Conservation (phyloP, 164 flowering plant genomes). For the Annona squamosa region DNA sequence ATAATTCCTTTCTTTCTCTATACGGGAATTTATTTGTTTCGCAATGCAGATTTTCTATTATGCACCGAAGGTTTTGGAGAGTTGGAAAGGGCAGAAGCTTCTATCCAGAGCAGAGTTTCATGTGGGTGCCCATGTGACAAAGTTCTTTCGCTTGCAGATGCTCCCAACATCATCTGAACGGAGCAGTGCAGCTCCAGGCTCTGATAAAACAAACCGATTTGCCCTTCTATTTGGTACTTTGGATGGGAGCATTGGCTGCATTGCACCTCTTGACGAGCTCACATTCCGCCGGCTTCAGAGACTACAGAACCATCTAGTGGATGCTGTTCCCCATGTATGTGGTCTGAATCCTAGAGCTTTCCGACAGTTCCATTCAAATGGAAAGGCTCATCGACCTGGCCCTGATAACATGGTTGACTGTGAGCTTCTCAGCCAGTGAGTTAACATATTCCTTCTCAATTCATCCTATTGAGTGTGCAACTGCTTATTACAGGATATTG, state of each 20-base stretch:
- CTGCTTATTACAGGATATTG: not conserved
- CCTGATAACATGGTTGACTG: slow-evolving; percentile 96
- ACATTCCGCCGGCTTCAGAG: slow-evolving; percentile 90
- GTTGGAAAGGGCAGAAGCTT: slow-evolving; percentile 99
- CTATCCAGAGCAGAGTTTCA: slow-evolving; percentile 96
- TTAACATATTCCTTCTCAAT: slow-evolving; percentile 7
- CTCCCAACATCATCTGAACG: slow-evolving; percentile 64
- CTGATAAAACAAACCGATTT: slow-evolving; percentile 89
- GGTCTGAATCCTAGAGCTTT: slow-evolving; percentile 86
- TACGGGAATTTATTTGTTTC: not conserved
- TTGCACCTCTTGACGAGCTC: slow-evolving; percentile 94
- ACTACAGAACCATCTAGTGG: slow-evolving; percentile 77
- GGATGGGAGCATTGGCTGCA: slow-evolving; percentile 93
- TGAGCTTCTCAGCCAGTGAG: slow-evolving; percentile 94
- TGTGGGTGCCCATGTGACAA: slow-evolving; percentile 85
- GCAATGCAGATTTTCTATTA: slow-evolving; percentile 80
- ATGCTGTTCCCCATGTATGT: slow-evolving; percentile 84
- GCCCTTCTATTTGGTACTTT: slow-evolving; percentile 85
- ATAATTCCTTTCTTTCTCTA: not conserved
- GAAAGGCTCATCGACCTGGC: slow-evolving; percentile 93
- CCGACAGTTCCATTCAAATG: slow-evolving; percentile 74
- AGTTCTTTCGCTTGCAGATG: slow-evolving; percentile 89
- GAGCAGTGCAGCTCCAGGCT: slow-evolving; percentile 33
- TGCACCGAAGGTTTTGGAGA: slow-evolving; percentile 89
- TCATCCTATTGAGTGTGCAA: not conserved